These are phyloP conservation scores for Boletus rubroflammeus DNA, from an alignment of 768 basidiomycete species.

Conservation along the genomic window DNA sequence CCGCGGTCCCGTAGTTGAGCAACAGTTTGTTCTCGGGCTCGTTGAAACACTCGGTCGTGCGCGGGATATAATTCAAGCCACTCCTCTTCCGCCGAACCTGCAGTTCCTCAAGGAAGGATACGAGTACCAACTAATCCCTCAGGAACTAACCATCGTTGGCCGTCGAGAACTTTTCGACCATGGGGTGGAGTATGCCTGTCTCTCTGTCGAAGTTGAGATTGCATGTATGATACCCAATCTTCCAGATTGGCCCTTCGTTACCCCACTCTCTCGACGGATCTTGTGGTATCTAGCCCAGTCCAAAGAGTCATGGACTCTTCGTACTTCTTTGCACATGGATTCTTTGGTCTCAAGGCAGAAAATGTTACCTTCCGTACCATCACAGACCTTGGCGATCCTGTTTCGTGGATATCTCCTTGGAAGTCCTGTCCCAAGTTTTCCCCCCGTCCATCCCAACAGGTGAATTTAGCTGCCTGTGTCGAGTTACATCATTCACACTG, in stretches of 20 bases:
- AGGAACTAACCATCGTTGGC: constrained; percentile 37
- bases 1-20: constrained; percentile 36
- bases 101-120: constrained; percentile 39
- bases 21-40: constrained; percentile 31
- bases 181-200: constrained; percentile 33
- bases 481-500: background rate
- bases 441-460: background rate
- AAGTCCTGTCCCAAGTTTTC: constrained; percentile 33
- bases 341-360: constrained; percentile 33
- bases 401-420: constrained; percentile 42
- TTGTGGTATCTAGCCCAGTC: constrained; percentile 11
- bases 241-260: constrained; percentile 23
- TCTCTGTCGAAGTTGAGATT: background rate
- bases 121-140: constrained; percentile 30
- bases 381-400: constrained; percentile 33
- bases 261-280: constrained; percentile 19
- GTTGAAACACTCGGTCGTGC: constrained; percentile 29
- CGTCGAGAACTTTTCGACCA: constrained; percentile 39
- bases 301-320: constrained; percentile 38
- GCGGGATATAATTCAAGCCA: constrained; percentile 22
- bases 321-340: constrained; percentile 39
- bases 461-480: background rate
- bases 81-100: constrained; percentile 32
- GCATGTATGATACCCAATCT: background rate
- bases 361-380: constrained; percentile 30